Evolutionary conservation across 768 basidiomycete species (phyloP).

Genomic region (Sistotremastrum niveocremeum): DNA sequence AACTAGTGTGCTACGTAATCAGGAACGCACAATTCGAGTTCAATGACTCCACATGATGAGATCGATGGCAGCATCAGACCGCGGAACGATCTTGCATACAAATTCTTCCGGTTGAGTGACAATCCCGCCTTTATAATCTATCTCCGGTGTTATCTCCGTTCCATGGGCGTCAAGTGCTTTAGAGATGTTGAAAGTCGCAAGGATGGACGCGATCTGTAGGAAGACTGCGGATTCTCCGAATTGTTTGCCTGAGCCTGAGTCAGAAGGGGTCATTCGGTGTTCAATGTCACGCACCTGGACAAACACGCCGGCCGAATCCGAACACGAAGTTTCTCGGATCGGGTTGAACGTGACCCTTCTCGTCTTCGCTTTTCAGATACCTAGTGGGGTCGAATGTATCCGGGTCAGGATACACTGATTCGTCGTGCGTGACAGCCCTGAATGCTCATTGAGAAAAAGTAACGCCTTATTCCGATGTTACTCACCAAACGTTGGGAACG

Average conservation of each 20-base stretch:
- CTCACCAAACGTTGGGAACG: conserved; percentile 22
- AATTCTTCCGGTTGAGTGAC: no score
- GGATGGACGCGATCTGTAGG: conserved; percentile 15
- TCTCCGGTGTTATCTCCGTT: conserved; percentile 4
- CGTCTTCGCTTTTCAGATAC: conserved; percentile 4
- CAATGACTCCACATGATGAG: no score
- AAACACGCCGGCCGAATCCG: conserved; percentile 10
- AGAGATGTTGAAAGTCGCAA: conserved; percentile 16
- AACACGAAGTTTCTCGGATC: conserved; percentile 7
- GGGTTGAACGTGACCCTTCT: conserved; percentile 1
- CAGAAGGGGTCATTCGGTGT: neutral
- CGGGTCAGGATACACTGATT: conserved; percentile 9
- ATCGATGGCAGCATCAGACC: no score
- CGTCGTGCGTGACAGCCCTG: conserved; percentile 3
- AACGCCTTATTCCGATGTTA: no score
- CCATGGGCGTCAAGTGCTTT: conserved; percentile 13
- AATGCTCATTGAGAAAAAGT: no score
- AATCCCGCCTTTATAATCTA: no score
- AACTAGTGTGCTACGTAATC: no score
- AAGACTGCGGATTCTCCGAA: conserved; percentile 15
- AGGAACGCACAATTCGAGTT: no score
- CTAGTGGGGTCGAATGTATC: conserved; percentile 13
- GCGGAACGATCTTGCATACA: no score
- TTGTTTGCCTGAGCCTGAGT: neutral
- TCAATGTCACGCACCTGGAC: conserved; percentile 5